A percentile compares a stretch with the other conserved stretches of the same genome.
Conservation (phyloP, 2,329 filamentous ascomycete species). For the Escovopsis sp. region DNA sequence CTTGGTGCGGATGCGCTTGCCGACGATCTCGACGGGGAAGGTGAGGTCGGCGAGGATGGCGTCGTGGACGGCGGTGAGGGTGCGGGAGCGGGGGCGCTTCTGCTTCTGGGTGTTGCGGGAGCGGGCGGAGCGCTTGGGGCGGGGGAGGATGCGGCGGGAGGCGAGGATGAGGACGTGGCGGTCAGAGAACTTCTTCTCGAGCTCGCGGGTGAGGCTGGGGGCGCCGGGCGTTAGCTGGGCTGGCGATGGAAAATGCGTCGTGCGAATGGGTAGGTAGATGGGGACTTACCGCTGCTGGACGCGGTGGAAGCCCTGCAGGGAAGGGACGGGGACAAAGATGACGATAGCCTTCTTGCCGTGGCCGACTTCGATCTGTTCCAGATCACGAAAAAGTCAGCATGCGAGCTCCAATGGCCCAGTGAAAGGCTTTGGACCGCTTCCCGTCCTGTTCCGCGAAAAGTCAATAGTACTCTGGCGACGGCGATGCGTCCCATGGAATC, state of each 20-base stretch:
- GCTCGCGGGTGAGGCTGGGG: slow-evolving; percentile 87
- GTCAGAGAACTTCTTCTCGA: slow-evolving; percentile 99
- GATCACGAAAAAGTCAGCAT: slow-evolving; percentile 54
- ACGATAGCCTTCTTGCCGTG: slow-evolving; percentile 99
- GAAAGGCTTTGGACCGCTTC: slow-evolving; percentile 58
- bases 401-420: slow-evolving; percentile 63
- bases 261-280: too few relatives aligned
- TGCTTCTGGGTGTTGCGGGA: slow-evolving; percentile 92
- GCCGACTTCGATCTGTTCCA: slow-evolving; percentile 91
- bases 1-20: slow-evolving; percentile 97
- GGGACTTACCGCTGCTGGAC: slow-evolving; percentile 92
- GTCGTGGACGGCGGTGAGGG: slow-evolving; percentile 96
- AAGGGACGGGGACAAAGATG: slow-evolving; percentile 99
- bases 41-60: slow-evolving; percentile 95
- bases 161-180: slow-evolving; percentile 98
- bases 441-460: slow-evolving; percentile 51
- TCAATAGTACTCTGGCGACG: slow-evolving; percentile 24
- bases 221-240: not conserved
- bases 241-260: not conserved
- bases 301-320: slow-evolving; percentile 96
- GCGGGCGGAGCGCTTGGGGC: slow-evolving; percentile 96
- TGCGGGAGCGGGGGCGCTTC: slow-evolving; percentile 97
- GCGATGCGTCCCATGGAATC: slow-evolving; percentile 13
- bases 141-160: slow-evolving; percentile 95
- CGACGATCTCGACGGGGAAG: slow-evolving; percentile 99